phyloP scores from a whole-genome alignment of 345 rosid genomes.

The Rhizophora mangle region DNA sequence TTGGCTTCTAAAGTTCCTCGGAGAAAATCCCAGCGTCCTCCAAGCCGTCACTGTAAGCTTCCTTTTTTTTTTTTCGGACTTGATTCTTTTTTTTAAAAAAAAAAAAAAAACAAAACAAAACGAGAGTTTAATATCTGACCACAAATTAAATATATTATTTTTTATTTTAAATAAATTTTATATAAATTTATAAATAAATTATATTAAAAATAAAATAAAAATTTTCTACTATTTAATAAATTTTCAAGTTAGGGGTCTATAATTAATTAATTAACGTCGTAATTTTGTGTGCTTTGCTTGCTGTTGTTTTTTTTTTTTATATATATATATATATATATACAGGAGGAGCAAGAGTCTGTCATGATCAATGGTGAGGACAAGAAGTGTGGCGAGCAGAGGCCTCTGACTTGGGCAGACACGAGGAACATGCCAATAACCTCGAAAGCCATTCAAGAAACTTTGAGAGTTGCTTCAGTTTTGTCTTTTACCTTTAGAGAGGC shows the following conservation, averaged over 20 bases:
- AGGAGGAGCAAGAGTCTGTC: slow-evolving; percentile 78
- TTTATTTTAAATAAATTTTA: no score
- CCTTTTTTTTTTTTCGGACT: not conserved
- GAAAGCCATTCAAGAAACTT: slow-evolving; percentile 77
- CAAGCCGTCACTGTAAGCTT: slow-evolving; percentile 70
- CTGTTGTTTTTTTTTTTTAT: no score
- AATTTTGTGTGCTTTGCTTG: not conserved
- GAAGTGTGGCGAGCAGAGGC: slow-evolving; percentile 29
- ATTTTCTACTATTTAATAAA: no score
- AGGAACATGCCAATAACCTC: slow-evolving; percentile 73
- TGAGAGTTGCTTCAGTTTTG: slow-evolving; percentile 74
- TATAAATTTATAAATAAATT: no score
- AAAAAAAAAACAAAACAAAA: no score
- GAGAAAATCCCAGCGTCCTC: slow-evolving; percentile 61
- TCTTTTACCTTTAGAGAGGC: slow-evolving; percentile 94
- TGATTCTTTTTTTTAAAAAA: not conserved
- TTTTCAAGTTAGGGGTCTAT: not conserved
- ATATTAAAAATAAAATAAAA: no score
- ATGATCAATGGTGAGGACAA: slow-evolving; percentile 27
- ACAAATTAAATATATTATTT: no score
- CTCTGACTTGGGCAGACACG: slow-evolving; percentile 59
- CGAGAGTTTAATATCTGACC: no score
- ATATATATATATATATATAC: not conserved
- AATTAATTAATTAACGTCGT: no score
- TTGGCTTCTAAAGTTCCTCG: slow-evolving; percentile 81